Evolutionary conservation across 83 land plant species (phyloP).

Genomic region (Thuja plicata): DNA sequence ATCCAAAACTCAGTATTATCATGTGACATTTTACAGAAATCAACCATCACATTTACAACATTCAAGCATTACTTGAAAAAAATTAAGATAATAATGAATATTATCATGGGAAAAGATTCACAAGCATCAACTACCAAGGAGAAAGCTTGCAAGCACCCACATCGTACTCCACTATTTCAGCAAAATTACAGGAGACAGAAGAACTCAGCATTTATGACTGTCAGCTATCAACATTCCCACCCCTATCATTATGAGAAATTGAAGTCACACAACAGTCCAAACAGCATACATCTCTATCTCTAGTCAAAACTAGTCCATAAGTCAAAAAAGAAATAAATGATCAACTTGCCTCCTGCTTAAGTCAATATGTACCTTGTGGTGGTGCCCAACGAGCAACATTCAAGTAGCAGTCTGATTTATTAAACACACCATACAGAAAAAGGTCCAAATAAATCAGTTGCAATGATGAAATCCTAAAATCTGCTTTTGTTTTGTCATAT

Average conservation of each 20-base stretch:
- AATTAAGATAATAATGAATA: too few species aligned
- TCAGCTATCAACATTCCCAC: neutral
- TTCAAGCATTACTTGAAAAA: neutral
- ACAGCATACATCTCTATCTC: neutral
- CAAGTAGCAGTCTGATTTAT: neutral
- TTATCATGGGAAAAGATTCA: too few species aligned
- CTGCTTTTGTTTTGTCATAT: neutral
- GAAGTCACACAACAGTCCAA: neutral
- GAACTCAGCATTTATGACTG: neutral
- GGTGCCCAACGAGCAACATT: neutral
- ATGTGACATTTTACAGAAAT: neutral
- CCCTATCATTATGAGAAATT: neutral
- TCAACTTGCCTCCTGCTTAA: neutral
- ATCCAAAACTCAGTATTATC: neutral
- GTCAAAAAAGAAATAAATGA: neutral
- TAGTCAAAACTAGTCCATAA: neutral
- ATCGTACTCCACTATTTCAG: neutral
- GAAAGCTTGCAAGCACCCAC: neutral
- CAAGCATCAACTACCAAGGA: neutral
- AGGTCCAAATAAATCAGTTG: neutral
- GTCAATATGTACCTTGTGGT: neutral
- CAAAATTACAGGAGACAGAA: neutral
- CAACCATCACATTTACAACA: neutral
- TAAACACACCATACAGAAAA: neutral
- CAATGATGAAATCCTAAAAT: neutral